phyloP scores from a whole-genome alignment of 2,329 filamentous ascomycete genomes.

The Botrytis tulipae region DNA sequence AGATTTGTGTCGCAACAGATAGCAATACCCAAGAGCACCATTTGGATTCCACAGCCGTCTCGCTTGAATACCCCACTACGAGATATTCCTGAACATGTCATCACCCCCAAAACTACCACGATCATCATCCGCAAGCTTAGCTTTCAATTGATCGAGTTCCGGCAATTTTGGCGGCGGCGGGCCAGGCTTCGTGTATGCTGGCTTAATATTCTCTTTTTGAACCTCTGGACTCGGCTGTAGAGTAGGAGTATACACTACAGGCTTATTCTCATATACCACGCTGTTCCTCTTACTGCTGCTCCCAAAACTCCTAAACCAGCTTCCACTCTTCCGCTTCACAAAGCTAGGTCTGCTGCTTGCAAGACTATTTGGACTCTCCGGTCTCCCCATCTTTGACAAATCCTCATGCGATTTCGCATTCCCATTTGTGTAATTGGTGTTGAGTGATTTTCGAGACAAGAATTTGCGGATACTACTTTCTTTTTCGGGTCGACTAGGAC shows the following conservation, averaged over 20 bases:
- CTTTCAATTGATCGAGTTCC: slow-evolving; percentile 38
- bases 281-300: slow-evolving; percentile 31
- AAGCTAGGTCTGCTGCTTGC: slow-evolving; percentile 27
- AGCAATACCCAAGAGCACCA: slow-evolving; percentile 16
- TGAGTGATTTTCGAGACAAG: slow-evolving; percentile 40
- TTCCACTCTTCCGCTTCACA: slow-evolving; percentile 34
- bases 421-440: slow-evolving; percentile 37
- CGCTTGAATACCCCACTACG: slow-evolving; percentile 29
- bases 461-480: slow-evolving; percentile 42
- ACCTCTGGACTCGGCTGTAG: slow-evolving; percentile 25
- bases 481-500: slow-evolving; percentile 27
- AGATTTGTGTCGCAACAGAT: slow-evolving; percentile 19
- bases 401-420: slow-evolving; percentile 35
- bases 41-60: slow-evolving; percentile 29
- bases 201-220: slow-evolving; percentile 24
- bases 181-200: slow-evolving; percentile 24
- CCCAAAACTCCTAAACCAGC: slow-evolving; percentile 38
- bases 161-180: slow-evolving; percentile 39
- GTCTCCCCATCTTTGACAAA: slow-evolving; percentile 30
- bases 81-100: slow-evolving; percentile 42
- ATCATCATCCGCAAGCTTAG: slow-evolving; percentile 35
- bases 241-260: slow-evolving; percentile 8
- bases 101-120: slow-evolving; percentile 37
- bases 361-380: slow-evolving; percentile 36
- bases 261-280: slow-evolving; percentile 26